Evolutionary conservation across 805 yeast species (phyloP), one percentile per base, ranked within the genome.

Genomic region (Nakazawaea laoshanensis): DNA sequence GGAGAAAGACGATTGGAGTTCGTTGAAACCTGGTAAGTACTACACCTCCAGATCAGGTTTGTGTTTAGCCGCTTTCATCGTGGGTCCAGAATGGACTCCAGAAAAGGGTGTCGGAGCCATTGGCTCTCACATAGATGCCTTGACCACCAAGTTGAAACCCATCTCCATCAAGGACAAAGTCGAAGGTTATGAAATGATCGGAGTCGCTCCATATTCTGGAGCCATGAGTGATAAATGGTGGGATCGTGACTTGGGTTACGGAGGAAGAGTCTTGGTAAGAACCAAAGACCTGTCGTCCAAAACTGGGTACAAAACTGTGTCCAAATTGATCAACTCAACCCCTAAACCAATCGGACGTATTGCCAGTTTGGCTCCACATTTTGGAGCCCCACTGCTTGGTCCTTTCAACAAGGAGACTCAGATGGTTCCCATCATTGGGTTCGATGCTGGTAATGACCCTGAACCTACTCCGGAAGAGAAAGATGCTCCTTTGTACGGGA

Each of bases 301-400:
- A 18, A 39, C 47, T 25, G 59, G 42, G 7, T 39, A 28, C 33
- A 34, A 31, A 42, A 41, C 33, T 11, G 19, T 15, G 13, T 36
- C 39, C n/a, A 61, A 58, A 36, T 50, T 75, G 45, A 67, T 77
- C 23, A 69, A 68, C 49, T 73, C 80, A 4, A 57, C 79, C 1
- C 81, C 82, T 11, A 67, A 65, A 42, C 84, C 85, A 41, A 69
- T 85, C 46, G 95, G 88, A 10, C 76, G 76, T 45, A 80, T 85
- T 34, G 94, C 95, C 4, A 70, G 89, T 2, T 63, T 86, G 49
- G 95, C 95, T 5, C 88, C 88, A 3, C 95, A 85, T 59, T 86
- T 85, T 52, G 95, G 95, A 29, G 60, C 63, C 2, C 77, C 77
- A 5, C 66, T 86, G 2, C 48, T 56, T 16, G 79, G 79, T 7